Evolutionary conservation across 2,329 filamentous ascomycete genomes (phyloP).

Genomic region (Escovopsis sp.): DNA sequence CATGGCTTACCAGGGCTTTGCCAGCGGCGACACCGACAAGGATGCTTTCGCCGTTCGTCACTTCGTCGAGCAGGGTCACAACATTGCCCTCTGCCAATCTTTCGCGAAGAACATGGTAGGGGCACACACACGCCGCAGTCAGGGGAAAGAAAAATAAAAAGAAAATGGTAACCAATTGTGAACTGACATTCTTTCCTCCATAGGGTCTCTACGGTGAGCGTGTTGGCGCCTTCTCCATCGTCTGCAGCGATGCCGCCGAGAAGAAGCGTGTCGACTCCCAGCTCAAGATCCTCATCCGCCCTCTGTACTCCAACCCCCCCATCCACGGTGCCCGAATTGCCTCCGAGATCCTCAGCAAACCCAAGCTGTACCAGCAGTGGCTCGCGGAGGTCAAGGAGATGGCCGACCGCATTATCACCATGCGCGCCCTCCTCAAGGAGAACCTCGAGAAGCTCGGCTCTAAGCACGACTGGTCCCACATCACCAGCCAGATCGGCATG

Average conservation of each 20-base stretch:
- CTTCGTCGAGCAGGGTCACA: conserved; percentile 86
- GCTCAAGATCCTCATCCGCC: conserved; percentile 94
- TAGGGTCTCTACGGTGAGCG: conserved; percentile 96
- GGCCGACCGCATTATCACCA: conserved; percentile 97
- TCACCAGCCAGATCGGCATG: conserved; percentile 98
- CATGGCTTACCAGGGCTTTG: conserved; percentile 99
- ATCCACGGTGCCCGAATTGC: conserved; percentile 93
- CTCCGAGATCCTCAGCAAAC: conserved; percentile 76
- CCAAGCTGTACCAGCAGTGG: conserved; percentile 83
- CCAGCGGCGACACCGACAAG: conserved; percentile 77
- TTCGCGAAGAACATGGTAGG: conserved; percentile 98
- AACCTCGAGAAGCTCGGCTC: conserved; percentile 91
- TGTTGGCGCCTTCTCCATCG: conserved; percentile 89
- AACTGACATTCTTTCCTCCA: background rate
- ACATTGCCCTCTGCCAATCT: conserved; percentile 76
- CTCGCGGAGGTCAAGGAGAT: conserved; percentile 93
- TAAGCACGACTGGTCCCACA: conserved; percentile 97
- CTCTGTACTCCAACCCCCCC: conserved; percentile 95
- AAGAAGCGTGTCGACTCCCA: conserved; percentile 94
- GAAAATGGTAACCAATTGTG: conserved; percentile 65
- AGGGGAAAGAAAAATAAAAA: conserved; percentile 30
- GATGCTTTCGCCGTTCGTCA: conserved; percentile 89
- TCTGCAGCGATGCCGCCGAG: conserved; percentile 73
- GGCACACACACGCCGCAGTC: background rate
- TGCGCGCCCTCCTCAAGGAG: conserved; percentile 86